Percentiles rank a stretch among this genome's conserved stretches.
Evolutionary conservation across 495 filamentous ascomycete species (phyloP).

Genomic region (Neurospora sp.): DNA sequence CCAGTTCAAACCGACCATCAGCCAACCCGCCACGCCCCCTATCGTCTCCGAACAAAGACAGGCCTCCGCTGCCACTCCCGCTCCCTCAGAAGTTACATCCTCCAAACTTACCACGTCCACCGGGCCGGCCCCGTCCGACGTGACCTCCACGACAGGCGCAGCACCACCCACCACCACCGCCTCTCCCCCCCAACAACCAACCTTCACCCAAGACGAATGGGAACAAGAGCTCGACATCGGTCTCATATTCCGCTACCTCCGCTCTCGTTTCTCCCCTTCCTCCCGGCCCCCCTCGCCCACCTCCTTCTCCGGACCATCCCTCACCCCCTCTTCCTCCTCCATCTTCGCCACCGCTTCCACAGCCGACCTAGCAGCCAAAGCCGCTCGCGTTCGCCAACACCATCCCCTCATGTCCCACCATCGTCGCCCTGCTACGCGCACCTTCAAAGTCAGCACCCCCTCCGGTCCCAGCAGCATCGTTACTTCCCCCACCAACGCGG

Average conservation of each 20-base stretch:
- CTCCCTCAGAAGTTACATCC: background rate
- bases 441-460: constrained; percentile 40
- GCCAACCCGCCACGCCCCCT: constrained; percentile 14
- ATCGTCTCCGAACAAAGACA: background rate
- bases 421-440: constrained; percentile 40
- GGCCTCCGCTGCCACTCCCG: background rate
- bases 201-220: constrained; percentile 66
- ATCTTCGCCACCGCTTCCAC: constrained; percentile 39
- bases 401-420: constrained; percentile 63
- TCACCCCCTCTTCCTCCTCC: background rate
- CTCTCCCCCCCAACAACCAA: background rate
- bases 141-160: background rate
- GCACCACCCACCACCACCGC: background rate
- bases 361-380: constrained; percentile 62
- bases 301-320: constrained; percentile 27
- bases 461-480: constrained; percentile 23
- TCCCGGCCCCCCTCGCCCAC: constrained; percentile 24
- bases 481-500: background rate
- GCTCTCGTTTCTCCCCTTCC: constrained; percentile 51
- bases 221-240: constrained; percentile 74
- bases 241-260: constrained; percentile 80
- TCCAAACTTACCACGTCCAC: background rate
- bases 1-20: constrained; percentile 41
- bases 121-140: background rate
- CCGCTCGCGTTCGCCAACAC: constrained; percentile 71